phyloP scores from a whole-genome alignment of 306 rosid species.

The Notholithocarpus densiflorus region DNA sequence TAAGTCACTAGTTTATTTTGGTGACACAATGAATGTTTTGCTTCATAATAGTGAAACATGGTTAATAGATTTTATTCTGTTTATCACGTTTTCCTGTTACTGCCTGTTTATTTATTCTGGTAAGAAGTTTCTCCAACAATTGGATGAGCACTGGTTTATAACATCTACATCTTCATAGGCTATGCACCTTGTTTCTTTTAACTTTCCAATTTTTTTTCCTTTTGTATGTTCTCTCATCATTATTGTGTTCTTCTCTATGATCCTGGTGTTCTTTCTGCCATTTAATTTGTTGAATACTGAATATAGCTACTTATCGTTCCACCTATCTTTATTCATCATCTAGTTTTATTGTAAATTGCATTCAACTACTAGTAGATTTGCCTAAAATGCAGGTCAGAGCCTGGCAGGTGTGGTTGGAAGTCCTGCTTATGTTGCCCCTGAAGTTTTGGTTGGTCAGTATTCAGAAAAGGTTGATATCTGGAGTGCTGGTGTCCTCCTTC shows the following conservation, averaged over 20 bases:
- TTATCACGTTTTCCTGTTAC: background rate
- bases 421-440: constrained; percentile 99
- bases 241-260: too few relatives aligned
- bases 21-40: background rate
- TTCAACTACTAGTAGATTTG: background rate
- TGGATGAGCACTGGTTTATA: background rate
- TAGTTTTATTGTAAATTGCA: background rate
- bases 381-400: constrained; percentile 61
- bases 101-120: background rate
- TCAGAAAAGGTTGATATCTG: constrained; percentile 92
- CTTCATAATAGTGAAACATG: background rate
- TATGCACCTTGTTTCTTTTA: background rate
- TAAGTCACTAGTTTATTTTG: background rate
- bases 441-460: constrained; percentile 76
- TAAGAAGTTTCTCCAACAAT: background rate
- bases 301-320: background rate
- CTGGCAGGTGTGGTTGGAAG: constrained; percentile 97
- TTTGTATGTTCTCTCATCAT: too few relatives aligned
- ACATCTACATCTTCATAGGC: background rate
- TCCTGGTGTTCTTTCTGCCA: background rate
- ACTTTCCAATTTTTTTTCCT: background rate
- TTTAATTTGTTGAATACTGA: background rate
- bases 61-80: background rate
- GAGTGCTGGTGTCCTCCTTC: constrained; percentile 98
- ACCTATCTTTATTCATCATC: background rate